phyloP scores from a whole-genome alignment of 2,329 filamentous ascomycete genomes.

The Huntiella moniliformis region DNA sequence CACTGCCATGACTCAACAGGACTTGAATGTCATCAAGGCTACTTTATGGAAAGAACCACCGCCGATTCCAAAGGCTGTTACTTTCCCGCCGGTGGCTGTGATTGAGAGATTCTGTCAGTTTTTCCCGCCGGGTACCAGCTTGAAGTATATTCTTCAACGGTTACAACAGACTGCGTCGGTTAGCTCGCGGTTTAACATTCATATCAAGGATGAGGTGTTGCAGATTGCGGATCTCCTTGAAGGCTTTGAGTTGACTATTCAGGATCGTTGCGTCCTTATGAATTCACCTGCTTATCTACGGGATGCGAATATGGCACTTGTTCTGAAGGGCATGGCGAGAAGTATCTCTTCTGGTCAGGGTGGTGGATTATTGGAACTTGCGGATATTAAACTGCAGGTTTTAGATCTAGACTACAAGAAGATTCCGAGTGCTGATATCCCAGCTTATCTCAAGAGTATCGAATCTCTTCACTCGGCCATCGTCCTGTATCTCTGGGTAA shows the following conservation, averaged over 20 bases:
- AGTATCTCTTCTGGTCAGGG: slow-evolving; percentile 49
- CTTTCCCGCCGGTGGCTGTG: slow-evolving; percentile 52
- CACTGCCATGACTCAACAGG: slow-evolving; percentile 54
- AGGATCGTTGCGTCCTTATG: slow-evolving; percentile 41
- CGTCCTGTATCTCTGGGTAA: slow-evolving; percentile 82
- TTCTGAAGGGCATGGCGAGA: slow-evolving; percentile 45
- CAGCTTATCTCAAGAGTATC: slow-evolving; percentile 43
- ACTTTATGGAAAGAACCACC: slow-evolving; percentile 46
- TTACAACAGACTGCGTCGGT: slow-evolving; percentile 50
- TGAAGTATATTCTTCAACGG: slow-evolving; percentile 64
- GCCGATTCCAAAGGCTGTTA: slow-evolving; percentile 50
- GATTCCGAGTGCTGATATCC: slow-evolving; percentile 21
- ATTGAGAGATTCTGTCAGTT: slow-evolving; percentile 63
- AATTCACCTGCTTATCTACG: slow-evolving; percentile 47
- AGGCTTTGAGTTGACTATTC: slow-evolving; percentile 45
- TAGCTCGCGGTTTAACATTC: slow-evolving; percentile 48
- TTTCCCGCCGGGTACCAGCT: slow-evolving; percentile 63
- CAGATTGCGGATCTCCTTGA: slow-evolving; percentile 59
- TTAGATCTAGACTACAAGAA: slow-evolving; percentile 42
- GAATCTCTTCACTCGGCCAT: slow-evolving; percentile 68
- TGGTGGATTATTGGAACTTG: slow-evolving; percentile 54
- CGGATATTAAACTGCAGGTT: slow-evolving; percentile 50
- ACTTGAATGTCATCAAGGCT: slow-evolving; percentile 41
- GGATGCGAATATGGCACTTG: slow-evolving; percentile 25
- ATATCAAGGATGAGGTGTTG: slow-evolving; percentile 37